Evolutionary conservation across 495 filamentous ascomycete species (phyloP).

Genomic region (Aspergillus biplanus): DNA sequence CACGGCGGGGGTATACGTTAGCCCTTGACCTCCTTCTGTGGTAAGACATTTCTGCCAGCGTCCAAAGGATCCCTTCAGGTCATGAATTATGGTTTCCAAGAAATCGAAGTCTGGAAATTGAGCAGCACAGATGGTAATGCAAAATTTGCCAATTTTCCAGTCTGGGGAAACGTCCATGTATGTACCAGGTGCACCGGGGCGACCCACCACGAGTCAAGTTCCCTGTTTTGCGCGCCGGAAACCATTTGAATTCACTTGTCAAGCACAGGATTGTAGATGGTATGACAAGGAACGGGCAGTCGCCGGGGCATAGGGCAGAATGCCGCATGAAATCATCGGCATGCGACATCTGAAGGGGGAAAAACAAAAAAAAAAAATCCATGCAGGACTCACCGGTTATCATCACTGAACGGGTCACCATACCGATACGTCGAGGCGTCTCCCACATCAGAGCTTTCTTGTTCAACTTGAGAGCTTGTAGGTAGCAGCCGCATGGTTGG

Average conservation of each 20-base stretch:
- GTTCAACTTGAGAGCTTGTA: slow-evolving; percentile 48
- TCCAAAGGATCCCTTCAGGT: background rate
- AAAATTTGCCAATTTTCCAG: too few species aligned
- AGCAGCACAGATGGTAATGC: background rate
- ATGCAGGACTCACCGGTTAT: slow-evolving; percentile 23
- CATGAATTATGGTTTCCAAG: background rate
- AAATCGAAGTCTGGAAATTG: background rate
- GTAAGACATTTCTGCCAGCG: slow-evolving; percentile 4
- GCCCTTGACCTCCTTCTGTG: slow-evolving; percentile 20
- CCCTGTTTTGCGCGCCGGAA: background rate
- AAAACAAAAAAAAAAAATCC: background rate
- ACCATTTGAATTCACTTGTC: background rate
- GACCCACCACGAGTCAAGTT: slow-evolving; percentile 1
- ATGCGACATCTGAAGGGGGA: slow-evolving; percentile 19
- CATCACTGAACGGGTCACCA: slow-evolving; percentile 25
- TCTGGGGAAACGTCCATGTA: background rate
- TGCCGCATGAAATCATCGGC: slow-evolving; percentile 20
- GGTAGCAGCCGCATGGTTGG: slow-evolving; percentile 66
- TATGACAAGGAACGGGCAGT: slow-evolving; percentile 19
- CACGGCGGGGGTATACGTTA: slow-evolving; percentile 28
- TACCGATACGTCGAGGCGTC: slow-evolving; percentile 24
- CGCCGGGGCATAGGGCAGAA: slow-evolving; percentile 9
- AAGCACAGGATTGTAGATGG: background rate
- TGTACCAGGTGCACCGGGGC: background rate
- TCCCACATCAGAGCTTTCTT: slow-evolving; percentile 29